phyloP scores from a whole-genome alignment of 352 stramenopile genomes.

The Aphanomyces astaci region DNA sequence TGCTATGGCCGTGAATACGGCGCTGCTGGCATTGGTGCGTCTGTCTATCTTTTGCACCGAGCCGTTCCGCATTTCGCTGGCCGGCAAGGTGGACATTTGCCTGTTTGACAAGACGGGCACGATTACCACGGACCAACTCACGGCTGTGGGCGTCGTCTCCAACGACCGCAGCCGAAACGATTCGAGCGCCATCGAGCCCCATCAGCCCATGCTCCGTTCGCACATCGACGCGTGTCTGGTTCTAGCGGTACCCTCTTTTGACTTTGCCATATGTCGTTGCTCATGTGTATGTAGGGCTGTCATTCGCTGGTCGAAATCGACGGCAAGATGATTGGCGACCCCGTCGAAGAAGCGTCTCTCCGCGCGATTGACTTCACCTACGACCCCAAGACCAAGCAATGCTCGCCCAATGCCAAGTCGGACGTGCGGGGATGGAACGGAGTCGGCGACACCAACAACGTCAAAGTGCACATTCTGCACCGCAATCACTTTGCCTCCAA shows the following conservation, averaged over 20 bases:
- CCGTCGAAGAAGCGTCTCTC: constrained; percentile 96
- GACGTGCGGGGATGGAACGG: constrained; percentile 59
- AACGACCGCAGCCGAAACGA: constrained; percentile 44
- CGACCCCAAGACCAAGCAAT: constrained; percentile 60
- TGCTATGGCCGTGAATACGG: constrained; percentile 95
- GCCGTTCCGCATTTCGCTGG: constrained; percentile 96
- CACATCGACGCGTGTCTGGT: constrained; percentile 78
- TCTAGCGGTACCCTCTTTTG: constrained; percentile 37
- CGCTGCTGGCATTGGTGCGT: constrained; percentile 91
- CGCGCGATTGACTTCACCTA: constrained; percentile 93
- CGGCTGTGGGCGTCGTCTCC: constrained; percentile 87
- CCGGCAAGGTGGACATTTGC: constrained; percentile 94
- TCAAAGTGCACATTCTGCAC: constrained; percentile 87
- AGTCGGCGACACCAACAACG: constrained; percentile 65
- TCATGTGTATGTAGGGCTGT: constrained; percentile 65
- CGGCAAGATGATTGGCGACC: constrained; percentile 94
- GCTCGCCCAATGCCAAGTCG: constrained; percentile 56
- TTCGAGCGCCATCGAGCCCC: constrained; percentile 14
- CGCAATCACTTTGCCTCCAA: constrained; percentile 94
- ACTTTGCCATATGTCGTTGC: constrained; percentile 1
- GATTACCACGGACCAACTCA: constrained; percentile 95
- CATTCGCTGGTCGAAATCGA: constrained; percentile 98
- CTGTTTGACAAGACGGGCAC: constrained; percentile 99
- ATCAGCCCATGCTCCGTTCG: constrained; percentile 57
- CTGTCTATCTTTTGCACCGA: constrained; percentile 97